Base-by-base conservation (phyloP, 345 rosid genomes). In the Rhizophora mangle region DNA sequence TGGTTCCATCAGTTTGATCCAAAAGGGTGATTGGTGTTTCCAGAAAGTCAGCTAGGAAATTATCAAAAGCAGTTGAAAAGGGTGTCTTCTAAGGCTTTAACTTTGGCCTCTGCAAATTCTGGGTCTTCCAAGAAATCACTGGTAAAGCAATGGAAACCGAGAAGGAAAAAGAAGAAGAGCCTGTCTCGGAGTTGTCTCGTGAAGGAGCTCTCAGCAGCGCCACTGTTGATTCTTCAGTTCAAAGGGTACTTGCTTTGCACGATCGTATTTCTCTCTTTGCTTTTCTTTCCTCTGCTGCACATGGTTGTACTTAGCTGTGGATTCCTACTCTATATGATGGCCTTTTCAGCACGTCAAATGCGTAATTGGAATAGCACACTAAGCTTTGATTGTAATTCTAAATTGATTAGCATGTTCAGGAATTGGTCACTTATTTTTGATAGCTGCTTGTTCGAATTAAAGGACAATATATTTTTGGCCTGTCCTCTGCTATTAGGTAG, bases 401-500 rank as follows among this genome's bases (percentile, higher is more conserved):
- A 43, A 43, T 43, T 43, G 19, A 13, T 43, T 11, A 11, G 49
- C 49, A 43, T 43, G 49, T 43, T 43, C 49, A 43, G 18, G 49
- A 43, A 15, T 43, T 43, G 49, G 49, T 43, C 49, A 43, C 15
- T 11, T 13, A 43, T 34, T 43, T 43, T 43, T 43, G 18, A 43
- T 11, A 13, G 49, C 49, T 43, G 4, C 19, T 13, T 13, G 16
- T 3, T 43, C 47, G 47, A 43, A 43, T 43, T 43, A 43, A 43
- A 10, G 47, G 47, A 34, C 36, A 34, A 34, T 34, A 1, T 34
- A 34, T 34, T 34, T 34, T 34, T 6, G 6, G 37, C 37, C 10
- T 34, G 9, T 34, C 37, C 37, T 34, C 3, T 11, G 49, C 49
- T 15, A 15, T 8, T 70, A 95, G 99, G 83, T 47, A 58, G 82